phyloP scores from a whole-genome alignment of 129 eudicot genomes.

The Flaveria trinervia region DNA sequence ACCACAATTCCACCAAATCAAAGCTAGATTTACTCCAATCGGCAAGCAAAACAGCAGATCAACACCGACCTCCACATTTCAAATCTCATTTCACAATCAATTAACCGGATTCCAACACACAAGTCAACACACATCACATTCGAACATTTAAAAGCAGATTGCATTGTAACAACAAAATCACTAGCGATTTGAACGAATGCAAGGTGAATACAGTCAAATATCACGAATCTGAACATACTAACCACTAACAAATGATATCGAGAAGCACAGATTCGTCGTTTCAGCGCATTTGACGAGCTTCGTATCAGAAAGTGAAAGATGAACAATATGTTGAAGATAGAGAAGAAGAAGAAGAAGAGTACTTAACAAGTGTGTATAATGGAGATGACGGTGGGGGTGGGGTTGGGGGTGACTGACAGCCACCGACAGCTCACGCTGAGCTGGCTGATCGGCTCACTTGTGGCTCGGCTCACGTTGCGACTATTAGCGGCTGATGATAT shows the following conservation, averaged over 20 bases:
- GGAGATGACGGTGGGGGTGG: slow-evolving; percentile 26
- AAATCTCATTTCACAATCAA: background rate
- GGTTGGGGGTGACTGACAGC: slow-evolving; percentile 31
- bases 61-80: background rate
- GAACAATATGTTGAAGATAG: slow-evolving; percentile 19
- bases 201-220: slow-evolving; percentile 8
- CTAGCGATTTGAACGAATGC: background rate
- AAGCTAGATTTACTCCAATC: slow-evolving; percentile 12
- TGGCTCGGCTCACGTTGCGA: slow-evolving; percentile 38
- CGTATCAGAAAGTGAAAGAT: slow-evolving; percentile 13
- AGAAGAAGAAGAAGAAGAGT: slow-evolving; percentile 14
- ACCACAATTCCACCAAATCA: slow-evolving; percentile 5
- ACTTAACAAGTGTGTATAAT: slow-evolving; percentile 28
- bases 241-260: slow-evolving; percentile 26
- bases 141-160: slow-evolving; percentile 1
- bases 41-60: slow-evolving; percentile 22
- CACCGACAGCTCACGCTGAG: slow-evolving; percentile 48
- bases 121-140: slow-evolving; percentile 1
- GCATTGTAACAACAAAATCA: background rate
- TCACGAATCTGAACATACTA: slow-evolving; percentile 8
- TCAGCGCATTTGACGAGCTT: slow-evolving; percentile 33
- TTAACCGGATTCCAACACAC: background rate
- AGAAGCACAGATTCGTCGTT: slow-evolving; percentile 20
- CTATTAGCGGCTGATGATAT: background rate
- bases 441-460: slow-evolving; percentile 28